Conservation (phyloP, 306 rosid species). For the Quillaja saponaria region DNA sequence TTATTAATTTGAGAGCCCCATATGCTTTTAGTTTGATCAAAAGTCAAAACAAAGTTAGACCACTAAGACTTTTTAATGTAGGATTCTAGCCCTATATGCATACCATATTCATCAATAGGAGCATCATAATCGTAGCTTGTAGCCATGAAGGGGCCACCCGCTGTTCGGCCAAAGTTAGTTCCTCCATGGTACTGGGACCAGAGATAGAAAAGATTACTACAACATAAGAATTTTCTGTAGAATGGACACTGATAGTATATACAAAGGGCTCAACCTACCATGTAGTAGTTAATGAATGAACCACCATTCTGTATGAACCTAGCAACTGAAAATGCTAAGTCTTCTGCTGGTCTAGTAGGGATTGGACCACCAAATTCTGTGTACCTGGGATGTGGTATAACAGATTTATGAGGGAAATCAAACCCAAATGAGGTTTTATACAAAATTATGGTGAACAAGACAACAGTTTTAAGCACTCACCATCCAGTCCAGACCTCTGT, state of each 20-base stretch:
- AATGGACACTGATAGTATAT: slow-evolving; percentile 12
- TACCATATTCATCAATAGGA: slow-evolving; percentile 92
- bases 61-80: not conserved
- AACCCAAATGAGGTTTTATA: slow-evolving; percentile 6
- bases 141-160: slow-evolving; percentile 87
- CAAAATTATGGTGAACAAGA: not conserved
- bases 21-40: not conserved
- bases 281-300: slow-evolving; percentile 80
- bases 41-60: not conserved
- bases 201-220: slow-evolving; percentile 9
- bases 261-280: slow-evolving; percentile 45
- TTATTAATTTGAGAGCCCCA: not conserved
- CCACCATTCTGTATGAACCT: slow-evolving; percentile 89
- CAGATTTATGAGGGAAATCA: not conserved
- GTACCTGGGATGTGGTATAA: slow-evolving; percentile 48
- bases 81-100: slow-evolving; percentile 9
- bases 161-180: slow-evolving; percentile 90
- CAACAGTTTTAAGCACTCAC: slow-evolving; percentile 49
- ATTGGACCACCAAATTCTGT: slow-evolving; percentile 87
- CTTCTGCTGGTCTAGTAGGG: slow-evolving; percentile 84
- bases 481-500: slow-evolving; percentile 97
- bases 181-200: slow-evolving; percentile 86
- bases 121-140: slow-evolving; percentile 96
- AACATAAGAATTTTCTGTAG: not conserved
- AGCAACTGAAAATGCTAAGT: slow-evolving; percentile 77